Base-by-base conservation (phyloP, 176 grass and related monocot genomes). In the Coix lacrymajobi region DNA sequence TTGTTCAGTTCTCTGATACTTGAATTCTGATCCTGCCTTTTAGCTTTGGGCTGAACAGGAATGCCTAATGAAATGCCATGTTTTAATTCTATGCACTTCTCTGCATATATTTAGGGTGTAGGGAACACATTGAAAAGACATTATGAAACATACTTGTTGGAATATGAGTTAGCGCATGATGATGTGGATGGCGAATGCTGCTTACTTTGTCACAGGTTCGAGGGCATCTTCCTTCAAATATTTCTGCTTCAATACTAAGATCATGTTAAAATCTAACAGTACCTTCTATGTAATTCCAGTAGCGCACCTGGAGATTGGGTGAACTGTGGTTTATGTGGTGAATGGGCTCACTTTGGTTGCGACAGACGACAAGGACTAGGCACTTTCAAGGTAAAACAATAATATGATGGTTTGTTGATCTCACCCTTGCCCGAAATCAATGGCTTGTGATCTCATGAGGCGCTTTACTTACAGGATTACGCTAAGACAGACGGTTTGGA, bases 271-370 rank as follows among this genome's bases (percentile, higher is more conserved):
- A 83, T 65, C 81, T 89, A 84, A 97, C 76, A 69, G 32, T 24
- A 13, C 11, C 24, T 57, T 56, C 69, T 83, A 36, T 25, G 79
- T 78, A 63, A 68, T 91, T 86, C 7, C 96, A 99, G 96, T 99
- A 99, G 96, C 69, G 89, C 96, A 69, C 96, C 96, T 61, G 96
- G 96, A 34, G 96, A 99, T 74, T 99, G 96, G 96, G 96, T 99
- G 58, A 99, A 99, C 51, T 99, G 96, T 20, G 93, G 93, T 69
- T 85, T 99, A 43, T 99, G 96, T 60, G 93, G 89, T n/a, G 96
- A 99, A 91, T 99, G 96, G 96, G 96, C 96, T 9, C 96, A 99
- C 57, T 99, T 99, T 75, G 96, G 96, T 80, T 99, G 96, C 16
- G 96, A 99, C 38, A 89, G 96, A 88, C 82, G 96, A 36, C 96